Conservation (phyloP, 768 basidiomycete genomes). For the Mycena polygramma region DNA sequence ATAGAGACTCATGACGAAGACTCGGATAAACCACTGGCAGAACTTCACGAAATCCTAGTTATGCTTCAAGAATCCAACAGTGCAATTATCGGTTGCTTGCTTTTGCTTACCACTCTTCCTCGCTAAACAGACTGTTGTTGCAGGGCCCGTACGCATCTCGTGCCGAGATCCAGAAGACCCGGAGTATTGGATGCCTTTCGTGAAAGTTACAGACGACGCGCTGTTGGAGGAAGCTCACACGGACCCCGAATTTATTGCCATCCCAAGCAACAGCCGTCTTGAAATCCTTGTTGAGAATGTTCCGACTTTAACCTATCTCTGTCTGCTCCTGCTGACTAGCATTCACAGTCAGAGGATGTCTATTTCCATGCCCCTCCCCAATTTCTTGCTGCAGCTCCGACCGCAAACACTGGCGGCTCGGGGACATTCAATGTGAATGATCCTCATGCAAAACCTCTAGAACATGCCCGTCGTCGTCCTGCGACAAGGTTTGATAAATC, state of each 20-base stretch:
- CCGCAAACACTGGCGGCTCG: too few species aligned
- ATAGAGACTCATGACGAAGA: neutral
- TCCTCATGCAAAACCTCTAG: slow-evolving; percentile 10
- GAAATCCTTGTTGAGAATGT: slow-evolving; percentile 10
- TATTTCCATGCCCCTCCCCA: neutral
- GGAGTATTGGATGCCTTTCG: slow-evolving; percentile 4
- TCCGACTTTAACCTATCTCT: neutral
- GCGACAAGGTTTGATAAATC: neutral
- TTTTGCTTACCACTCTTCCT: neutral
- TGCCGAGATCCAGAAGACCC: slow-evolving; percentile 1
- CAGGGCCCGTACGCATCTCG: neutral
- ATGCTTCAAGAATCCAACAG: neutral
- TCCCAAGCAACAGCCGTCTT: neutral
- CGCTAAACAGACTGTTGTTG: neutral
- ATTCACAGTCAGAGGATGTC: slow-evolving; percentile 8
- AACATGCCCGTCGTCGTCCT: neutral
- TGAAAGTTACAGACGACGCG: slow-evolving; percentile 17
- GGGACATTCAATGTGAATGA: slow-evolving; percentile 1
- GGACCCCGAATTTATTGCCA: neutral
- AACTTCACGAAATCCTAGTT: neutral
- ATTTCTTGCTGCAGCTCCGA: neutral
- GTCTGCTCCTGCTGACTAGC: neutral
- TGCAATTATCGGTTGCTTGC: neutral
- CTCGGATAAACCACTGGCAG: neutral
- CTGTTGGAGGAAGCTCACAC: slow-evolving; percentile 4